phyloP scores from a whole-genome alignment of 768 basidiomycete genomes.

The Chiua virens region DNA sequence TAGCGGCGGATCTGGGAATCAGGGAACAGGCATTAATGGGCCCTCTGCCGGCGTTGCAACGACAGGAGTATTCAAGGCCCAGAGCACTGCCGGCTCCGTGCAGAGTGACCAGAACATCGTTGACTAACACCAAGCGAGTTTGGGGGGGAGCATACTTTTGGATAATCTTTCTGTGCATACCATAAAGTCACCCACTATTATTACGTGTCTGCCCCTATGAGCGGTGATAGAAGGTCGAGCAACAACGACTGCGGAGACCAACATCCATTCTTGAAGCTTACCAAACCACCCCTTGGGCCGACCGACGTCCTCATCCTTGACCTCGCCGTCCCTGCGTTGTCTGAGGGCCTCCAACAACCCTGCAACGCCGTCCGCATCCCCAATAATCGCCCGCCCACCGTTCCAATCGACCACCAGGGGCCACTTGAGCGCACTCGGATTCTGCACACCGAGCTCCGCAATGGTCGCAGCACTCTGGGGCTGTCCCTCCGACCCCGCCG shows the following conservation, averaged over 20 bases:
- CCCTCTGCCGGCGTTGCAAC: no score
- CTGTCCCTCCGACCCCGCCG: conserved; percentile 35
- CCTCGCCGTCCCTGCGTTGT: conserved; percentile 68
- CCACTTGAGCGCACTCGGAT: conserved; percentile 69
- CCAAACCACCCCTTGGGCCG: conserved; percentile 59
- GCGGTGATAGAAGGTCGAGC: no score
- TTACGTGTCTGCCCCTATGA: background rate
- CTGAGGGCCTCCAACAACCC: conserved; percentile 63
- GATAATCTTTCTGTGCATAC: background rate
- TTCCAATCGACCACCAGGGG: conserved; percentile 81
- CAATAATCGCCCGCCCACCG: conserved; percentile 61
- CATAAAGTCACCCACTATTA: background rate
- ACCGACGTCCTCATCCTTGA: conserved; percentile 38
- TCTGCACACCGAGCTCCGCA: conserved; percentile 49
- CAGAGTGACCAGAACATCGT: no score
- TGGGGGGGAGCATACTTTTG: no score
- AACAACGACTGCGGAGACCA: no score
- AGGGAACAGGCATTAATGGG: no score
- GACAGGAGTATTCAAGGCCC: no score
- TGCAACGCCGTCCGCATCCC: conserved; percentile 69
- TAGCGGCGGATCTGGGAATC: no score
- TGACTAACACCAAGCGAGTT: no score
- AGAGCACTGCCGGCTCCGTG: no score
- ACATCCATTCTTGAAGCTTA: conserved; percentile 16
- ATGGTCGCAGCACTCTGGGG: conserved; percentile 47